phyloP scores from a whole-genome alignment of 192 early-diverging fungal species.

The Irineochytrium annulatum region DNA sequence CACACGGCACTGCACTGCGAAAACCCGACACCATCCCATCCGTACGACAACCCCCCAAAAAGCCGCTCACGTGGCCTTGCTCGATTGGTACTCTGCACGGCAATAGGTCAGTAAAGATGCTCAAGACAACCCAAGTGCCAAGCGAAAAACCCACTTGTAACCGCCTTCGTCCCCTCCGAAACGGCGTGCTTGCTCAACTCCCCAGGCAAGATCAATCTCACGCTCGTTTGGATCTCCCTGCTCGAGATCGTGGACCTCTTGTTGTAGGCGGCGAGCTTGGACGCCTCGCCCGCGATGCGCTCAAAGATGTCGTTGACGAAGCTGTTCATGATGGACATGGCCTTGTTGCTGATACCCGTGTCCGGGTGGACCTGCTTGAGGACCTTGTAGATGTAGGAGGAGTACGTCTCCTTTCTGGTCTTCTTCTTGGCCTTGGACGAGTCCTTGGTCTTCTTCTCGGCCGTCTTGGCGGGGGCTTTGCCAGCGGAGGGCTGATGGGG shows the following conservation, averaged over 20 bases:
- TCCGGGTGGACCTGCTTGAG: conserved; percentile 98
- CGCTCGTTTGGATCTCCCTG: conserved; percentile 88
- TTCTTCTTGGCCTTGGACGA: conserved; percentile 64
- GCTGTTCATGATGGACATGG: conserved; percentile 97
- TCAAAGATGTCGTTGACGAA: conserved; percentile 99
- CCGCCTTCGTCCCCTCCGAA: conserved; percentile 97
- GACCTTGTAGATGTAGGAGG: conserved; percentile 96
- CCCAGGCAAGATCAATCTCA: conserved; percentile 78
- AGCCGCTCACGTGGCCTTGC: too few species aligned
- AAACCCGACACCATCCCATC: too few species aligned
- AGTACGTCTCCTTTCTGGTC: conserved; percentile 86
- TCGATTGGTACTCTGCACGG: too few species aligned
- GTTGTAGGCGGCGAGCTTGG: conserved; percentile 83
- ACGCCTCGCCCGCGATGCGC: conserved; percentile 72
- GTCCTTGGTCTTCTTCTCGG: conserved; percentile 57
- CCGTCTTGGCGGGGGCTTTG: conserved; percentile 70
- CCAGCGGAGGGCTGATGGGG: conserved; percentile 45
- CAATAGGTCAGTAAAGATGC: too few species aligned
- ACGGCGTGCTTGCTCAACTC: conserved; percentile 96
- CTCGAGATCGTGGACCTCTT: conserved; percentile 94
- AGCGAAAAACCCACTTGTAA: too few species aligned
- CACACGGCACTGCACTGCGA: too few species aligned
- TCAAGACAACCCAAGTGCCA: too few species aligned
- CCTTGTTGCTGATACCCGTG: conserved; percentile 97
- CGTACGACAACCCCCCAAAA: too few species aligned